Percentiles rank a stretch among this genome's conserved stretches.
Evolutionary conservation across 2,329 filamentous ascomycete species (phyloP).

Genomic region (Ciborinia camelliae): DNA sequence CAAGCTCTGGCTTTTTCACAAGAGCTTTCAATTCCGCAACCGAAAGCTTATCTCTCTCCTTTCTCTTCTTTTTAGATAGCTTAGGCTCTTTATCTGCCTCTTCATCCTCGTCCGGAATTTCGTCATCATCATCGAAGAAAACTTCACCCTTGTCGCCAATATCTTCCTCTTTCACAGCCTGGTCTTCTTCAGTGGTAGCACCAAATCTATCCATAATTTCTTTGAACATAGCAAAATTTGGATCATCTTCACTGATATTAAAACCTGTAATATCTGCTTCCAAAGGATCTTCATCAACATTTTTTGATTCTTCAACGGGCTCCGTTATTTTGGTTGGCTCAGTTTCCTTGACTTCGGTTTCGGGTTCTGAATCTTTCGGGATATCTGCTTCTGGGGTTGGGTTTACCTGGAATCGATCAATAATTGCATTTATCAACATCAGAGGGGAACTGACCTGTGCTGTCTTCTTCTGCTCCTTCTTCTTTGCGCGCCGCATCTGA

Average conservation of each 20-base stretch:
- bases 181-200: conserved; percentile 59
- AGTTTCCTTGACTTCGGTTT: background rate
- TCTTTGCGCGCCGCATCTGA: conserved; percentile 86
- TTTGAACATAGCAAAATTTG: conserved; percentile 79
- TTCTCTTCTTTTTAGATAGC: conserved; percentile 91
- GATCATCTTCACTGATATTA: conserved; percentile 63
- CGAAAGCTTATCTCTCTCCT: conserved; percentile 85
- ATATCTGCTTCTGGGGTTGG: conserved; percentile 32
- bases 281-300: conserved; percentile 39
- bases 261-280: conserved; percentile 46
- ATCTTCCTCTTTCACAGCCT: conserved; percentile 61
- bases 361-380: conserved; percentile 39
- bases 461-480: conserved; percentile 83
- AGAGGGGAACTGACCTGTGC: conserved; percentile 46
- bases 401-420: conserved; percentile 35
- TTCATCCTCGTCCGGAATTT: conserved; percentile 82
- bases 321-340: conserved; percentile 24
- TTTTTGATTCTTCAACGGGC: conserved; percentile 30
- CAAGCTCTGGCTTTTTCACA: conserved; percentile 85
- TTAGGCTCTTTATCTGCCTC: conserved; percentile 61
- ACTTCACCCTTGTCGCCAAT: conserved; percentile 78
- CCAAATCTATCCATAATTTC: conserved; percentile 79
- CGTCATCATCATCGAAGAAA: conserved; percentile 78
- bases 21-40: conserved; percentile 93
- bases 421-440: conserved; percentile 2